phyloP scores from a whole-genome alignment of 345 rosid species.

The Mallotus nudiflorus region DNA sequence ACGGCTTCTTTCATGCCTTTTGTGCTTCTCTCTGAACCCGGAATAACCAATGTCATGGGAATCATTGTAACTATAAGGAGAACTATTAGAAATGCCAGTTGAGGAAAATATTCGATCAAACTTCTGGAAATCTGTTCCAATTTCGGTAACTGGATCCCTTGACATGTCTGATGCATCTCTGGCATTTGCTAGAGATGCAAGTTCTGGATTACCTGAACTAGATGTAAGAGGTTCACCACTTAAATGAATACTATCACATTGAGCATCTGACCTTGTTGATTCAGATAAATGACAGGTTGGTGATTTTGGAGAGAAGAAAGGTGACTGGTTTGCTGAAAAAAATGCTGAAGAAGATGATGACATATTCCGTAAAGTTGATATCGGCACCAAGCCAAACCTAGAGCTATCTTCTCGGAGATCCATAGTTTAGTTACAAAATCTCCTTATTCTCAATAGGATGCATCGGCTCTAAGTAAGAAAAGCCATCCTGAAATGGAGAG shows the following conservation, averaged over 20 bases:
- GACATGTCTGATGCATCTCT: slow-evolving; percentile 43
- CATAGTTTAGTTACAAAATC: slow-evolving; percentile 43
- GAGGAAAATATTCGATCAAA: slow-evolving; percentile 44
- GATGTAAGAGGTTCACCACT: slow-evolving; percentile 52
- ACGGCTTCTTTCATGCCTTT: slow-evolving; percentile 42
- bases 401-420: slow-evolving; percentile 71
- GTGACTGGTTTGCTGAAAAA: slow-evolving; percentile 92
- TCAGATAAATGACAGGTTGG: slow-evolving; percentile 58
- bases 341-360: slow-evolving; percentile 87
- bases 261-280: slow-evolving; percentile 66
- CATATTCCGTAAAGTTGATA: slow-evolving; percentile 61
- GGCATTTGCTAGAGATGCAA: slow-evolving; percentile 41
- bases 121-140: slow-evolving; percentile 44
- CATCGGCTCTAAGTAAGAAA: slow-evolving; percentile 27
- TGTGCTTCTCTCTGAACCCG: slow-evolving; percentile 35
- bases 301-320: slow-evolving; percentile 88
- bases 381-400: slow-evolving; percentile 53
- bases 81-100: slow-evolving; percentile 48
- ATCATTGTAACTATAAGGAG: slow-evolving; percentile 39
- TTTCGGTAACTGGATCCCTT: slow-evolving; percentile 31
- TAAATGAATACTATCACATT: slow-evolving; percentile 42
- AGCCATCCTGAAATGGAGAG: slow-evolving; percentile 40
- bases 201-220: slow-evolving; percentile 54
- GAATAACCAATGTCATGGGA: slow-evolving; percentile 33
- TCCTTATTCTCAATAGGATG: slow-evolving; percentile 37